A percentile compares a stretch with the other conserved stretches of the same genome.
These are phyloP conservation scores for Botrytis fragariae DNA, from an alignment of 2,329 filamentous ascomycete genomes.

Conservation along the genomic window DNA sequence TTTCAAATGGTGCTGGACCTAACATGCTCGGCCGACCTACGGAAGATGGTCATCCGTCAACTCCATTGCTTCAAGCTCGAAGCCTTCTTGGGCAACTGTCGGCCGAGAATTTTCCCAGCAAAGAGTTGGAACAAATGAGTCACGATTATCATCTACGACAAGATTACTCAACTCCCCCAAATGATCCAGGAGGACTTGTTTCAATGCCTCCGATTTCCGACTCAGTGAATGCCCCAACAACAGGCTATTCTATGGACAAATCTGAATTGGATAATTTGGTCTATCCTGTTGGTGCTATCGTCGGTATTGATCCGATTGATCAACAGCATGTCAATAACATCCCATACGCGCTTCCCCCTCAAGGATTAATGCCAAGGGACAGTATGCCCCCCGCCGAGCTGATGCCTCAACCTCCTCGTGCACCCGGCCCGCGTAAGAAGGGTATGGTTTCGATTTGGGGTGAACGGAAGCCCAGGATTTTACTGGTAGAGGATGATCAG, in stretches of 20 bases:
- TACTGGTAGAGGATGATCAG: slow-evolving; percentile 82
- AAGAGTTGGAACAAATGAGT: slow-evolving; percentile 64
- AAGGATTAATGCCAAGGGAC: slow-evolving; percentile 42
- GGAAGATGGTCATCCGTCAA: slow-evolving; percentile 60
- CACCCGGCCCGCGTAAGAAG: slow-evolving; percentile 43
- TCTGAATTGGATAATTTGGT: slow-evolving; percentile 68
- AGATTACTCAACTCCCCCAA: slow-evolving; percentile 38
- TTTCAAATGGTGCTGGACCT: slow-evolving; percentile 40
- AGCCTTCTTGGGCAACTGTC: slow-evolving; percentile 65
- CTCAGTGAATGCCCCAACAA: slow-evolving; percentile 43
- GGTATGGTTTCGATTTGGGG: slow-evolving; percentile 54
- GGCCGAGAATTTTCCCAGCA: slow-evolving; percentile 62
- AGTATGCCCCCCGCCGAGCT: slow-evolving; percentile 45
- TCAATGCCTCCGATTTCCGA: slow-evolving; percentile 45
- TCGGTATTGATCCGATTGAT: slow-evolving; percentile 93
- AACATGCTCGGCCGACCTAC: slow-evolving; percentile 29
- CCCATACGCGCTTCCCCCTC: slow-evolving; percentile 74
- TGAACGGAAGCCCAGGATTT: slow-evolving; percentile 68
- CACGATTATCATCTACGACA: slow-evolving; percentile 34
- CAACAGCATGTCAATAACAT: slow-evolving; percentile 94
- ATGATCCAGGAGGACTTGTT: slow-evolving; percentile 29
- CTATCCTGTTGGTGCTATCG: slow-evolving; percentile 85
- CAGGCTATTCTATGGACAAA: slow-evolving; percentile 45
- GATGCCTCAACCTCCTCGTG: slow-evolving; percentile 43
- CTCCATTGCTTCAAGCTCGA: slow-evolving; percentile 65